Base-by-base conservation (phyloP, 2,329 filamentous ascomycete genomes). In the Hymenoscyphus fructigenus region DNA sequence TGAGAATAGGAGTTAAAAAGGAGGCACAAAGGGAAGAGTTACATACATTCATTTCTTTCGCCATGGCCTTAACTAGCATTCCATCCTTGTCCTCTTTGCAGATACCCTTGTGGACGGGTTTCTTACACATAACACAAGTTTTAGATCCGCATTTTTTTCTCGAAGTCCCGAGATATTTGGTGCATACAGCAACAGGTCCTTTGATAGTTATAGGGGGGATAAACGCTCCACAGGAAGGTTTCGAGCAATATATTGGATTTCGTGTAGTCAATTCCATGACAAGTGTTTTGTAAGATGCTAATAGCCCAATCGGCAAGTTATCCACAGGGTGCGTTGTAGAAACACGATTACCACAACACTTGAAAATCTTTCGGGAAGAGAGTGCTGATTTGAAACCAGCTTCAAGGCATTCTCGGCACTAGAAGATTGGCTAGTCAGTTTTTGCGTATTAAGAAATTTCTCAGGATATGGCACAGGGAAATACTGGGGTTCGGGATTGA, bases 201-300 rank as follows among this genome's bases (percentile, higher is more conserved):
- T 69, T 67, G 56, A 74, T 71, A 1, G 57, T 32, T 1, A 41
- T 32, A n/a, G 72, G 72, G 9, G 70, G 69, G 17, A 75, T 71
- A 57, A 75, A 75, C 23, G 65, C 67, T 34, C 62, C 58, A 59
- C 73, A 75, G 10, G 41, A 59, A 9, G 58, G 58, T 1, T 50
- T 64, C 26, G 67, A 66, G 64, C 73, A 75, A 64, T 73, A 75
- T 29, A 68, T 66, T 7, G 72, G 72, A 28, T 73, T 72, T 26
- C 67, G 65, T 15, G 73, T 75, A n/a, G 44, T 57, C 23, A 72
- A 67, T 56, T 76, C 73, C 10, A 72, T 66, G n/a, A 68, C 29
- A 15, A 75, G 59, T 12, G 67, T 53, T n/a, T 63, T 56, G 29
- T 74, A 75, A 28, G 65, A 63, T 15, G 53, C 44, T 17, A 66